phyloP scores from a whole-genome alignment of 805 yeast species.

The Millerozyma miso region DNA sequence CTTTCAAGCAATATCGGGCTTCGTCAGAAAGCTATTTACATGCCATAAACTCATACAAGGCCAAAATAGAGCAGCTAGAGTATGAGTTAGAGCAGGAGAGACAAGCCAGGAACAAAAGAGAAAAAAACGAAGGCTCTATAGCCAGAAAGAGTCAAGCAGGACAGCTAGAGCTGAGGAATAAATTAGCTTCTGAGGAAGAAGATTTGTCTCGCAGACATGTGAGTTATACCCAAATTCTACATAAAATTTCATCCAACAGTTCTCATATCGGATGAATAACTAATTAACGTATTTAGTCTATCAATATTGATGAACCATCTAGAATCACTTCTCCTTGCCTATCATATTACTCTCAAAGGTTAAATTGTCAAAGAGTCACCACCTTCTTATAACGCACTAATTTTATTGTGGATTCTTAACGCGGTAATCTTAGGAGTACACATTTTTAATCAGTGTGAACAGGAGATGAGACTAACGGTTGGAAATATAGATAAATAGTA shows the following conservation, averaged over 20 bases:
- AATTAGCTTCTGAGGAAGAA: constrained; percentile 1
- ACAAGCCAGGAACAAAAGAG: constrained; percentile 8
- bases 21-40: neutral
- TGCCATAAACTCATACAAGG: neutral
- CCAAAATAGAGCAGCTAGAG: neutral
- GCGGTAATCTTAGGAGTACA: constrained; percentile 6
- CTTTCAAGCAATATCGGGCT: constrained; percentile 33
- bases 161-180: constrained; percentile 12
- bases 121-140: neutral
- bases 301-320: too few species aligned
- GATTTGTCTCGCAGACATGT: neutral
- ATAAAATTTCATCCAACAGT: neutral
- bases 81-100: constrained; percentile 6
- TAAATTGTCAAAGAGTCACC: too few species aligned
- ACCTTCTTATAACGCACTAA: too few species aligned
- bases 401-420: constrained; percentile 6
- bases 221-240: neutral
- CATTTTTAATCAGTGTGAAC: too few species aligned
- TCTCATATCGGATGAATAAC: neutral
- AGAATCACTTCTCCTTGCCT: too few species aligned
- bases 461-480: neutral
- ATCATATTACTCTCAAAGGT: too few species aligned
- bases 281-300: too few species aligned
- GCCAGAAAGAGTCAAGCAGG: too few species aligned
- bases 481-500: neutral